Percentiles rank a stretch among this genome's conserved stretches.
These are phyloP conservation scores for Alternaria ethzedia DNA, from an alignment of 2,329 filamentous ascomycete genomes.

Conservation along the genomic window DNA sequence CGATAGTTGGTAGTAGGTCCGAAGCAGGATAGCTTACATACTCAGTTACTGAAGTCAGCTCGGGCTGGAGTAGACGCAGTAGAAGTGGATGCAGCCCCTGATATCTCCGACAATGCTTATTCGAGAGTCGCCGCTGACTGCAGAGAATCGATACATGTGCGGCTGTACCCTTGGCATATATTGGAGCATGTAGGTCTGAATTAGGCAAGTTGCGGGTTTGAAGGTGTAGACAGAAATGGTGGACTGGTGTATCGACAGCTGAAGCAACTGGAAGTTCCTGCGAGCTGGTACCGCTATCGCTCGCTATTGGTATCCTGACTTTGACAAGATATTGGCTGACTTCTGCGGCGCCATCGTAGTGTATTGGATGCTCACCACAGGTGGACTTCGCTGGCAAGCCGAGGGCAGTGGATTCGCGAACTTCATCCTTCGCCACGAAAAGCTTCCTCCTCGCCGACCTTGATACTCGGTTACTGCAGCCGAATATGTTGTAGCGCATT, in stretches of 20 bases:
- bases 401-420: neutral
- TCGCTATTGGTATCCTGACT: neutral
- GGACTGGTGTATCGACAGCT: neutral
- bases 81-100: too few relatives aligned
- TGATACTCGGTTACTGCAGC: neutral
- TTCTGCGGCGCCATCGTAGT: neutral
- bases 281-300: neutral
- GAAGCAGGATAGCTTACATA: neutral
- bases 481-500: neutral
- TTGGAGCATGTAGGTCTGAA: rapidly evolving
- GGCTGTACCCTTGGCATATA: neutral
- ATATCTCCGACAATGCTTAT: too few relatives aligned
- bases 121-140: neutral
- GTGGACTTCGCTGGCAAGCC: neutral
- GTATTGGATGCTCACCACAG: neutral
- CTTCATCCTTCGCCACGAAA: neutral
- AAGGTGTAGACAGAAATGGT: neutral
- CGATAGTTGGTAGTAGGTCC: neutral
- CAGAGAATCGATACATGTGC: neutral
- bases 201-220: neutral
- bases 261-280: constrained; percentile 3
- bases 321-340: neutral
- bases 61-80: too few relatives aligned
- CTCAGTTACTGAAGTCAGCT: neutral
- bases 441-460: neutral